Evolutionary conservation across 495 filamentous ascomycete species (phyloP).

Genomic region (Penicillium mononematosum): DNA sequence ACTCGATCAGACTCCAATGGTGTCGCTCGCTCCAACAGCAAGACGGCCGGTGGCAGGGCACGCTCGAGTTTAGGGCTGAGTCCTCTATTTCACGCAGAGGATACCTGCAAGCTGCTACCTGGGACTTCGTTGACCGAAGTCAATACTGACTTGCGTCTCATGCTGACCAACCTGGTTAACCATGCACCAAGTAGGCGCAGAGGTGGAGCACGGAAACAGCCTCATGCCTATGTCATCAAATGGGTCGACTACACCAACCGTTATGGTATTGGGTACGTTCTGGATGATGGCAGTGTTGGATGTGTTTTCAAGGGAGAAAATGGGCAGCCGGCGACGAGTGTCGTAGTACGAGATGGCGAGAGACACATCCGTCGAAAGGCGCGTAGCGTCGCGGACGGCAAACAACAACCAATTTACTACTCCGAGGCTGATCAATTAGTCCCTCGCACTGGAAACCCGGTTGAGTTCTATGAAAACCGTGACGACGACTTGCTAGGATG

Average conservation of each 20-base stretch:
- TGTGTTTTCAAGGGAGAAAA: constrained; percentile 72
- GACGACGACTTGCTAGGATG: constrained; percentile 45
- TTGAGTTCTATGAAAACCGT: constrained; percentile 80
- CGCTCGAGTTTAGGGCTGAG: constrained; percentile 42
- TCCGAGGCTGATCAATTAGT: constrained; percentile 63
- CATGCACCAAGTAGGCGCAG: constrained; percentile 38
- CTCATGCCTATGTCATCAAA: constrained; percentile 66
- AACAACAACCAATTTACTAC: constrained; percentile 53
- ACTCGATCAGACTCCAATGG: constrained; percentile 19
- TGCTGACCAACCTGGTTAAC: constrained; percentile 42
- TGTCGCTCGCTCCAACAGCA: constrained; percentile 34
- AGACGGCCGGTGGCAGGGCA: constrained; percentile 32
- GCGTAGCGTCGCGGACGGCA: constrained; percentile 55
- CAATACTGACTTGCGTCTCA: constrained; percentile 41
- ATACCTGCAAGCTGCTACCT: constrained; percentile 38
- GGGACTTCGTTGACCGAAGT: constrained; percentile 43
- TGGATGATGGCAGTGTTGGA: constrained; percentile 80
- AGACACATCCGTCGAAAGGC: constrained; percentile 49
- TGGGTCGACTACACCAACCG: constrained; percentile 97
- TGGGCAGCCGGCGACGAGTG: constrained; percentile 59
- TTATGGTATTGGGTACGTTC: constrained; percentile 81
- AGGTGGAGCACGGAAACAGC: constrained; percentile 30
- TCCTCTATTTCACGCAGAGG: constrained; percentile 41
- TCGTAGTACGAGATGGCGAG: constrained; percentile 65
- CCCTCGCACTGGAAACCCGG: constrained; percentile 57